Evolutionary conservation across 176 grass and related monocot species (phyloP).

Genomic region (Juncus inflexus): DNA sequence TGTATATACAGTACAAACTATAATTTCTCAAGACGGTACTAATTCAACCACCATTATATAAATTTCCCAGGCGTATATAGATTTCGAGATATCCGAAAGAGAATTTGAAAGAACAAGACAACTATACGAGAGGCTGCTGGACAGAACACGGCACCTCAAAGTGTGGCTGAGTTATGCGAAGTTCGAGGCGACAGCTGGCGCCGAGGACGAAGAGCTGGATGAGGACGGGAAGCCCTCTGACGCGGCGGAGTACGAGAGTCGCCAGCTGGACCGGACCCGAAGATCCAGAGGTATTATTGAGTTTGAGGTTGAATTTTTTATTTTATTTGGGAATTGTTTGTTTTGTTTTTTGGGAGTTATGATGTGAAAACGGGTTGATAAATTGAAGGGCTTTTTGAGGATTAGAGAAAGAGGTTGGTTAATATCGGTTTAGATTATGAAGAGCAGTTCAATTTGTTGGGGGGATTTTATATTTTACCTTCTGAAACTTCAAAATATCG

Average conservation of each 20-base stretch:
- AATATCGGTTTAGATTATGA: too few relatives aligned
- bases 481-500: too few relatives aligned
- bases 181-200: conserved; percentile 70
- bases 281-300: conserved; percentile 52
- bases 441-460: too few relatives aligned
- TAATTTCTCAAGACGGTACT: too few relatives aligned
- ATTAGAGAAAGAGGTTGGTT: too few relatives aligned
- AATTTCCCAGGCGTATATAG: conserved; percentile 57
- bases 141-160: conserved; percentile 84
- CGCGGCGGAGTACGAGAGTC: conserved; percentile 20
- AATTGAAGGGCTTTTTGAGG: too few relatives aligned
- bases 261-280: conserved; percentile 34
- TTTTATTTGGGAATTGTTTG: conserved; percentile 13
- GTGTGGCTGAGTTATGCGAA: conserved; percentile 94
- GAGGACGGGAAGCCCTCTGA: conserved; percentile 41
- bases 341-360: background rate
- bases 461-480: too few relatives aligned
- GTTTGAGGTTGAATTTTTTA: background rate
- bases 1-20: too few relatives aligned
- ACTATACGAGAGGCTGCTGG: conserved; percentile 75
- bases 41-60: too few relatives aligned
- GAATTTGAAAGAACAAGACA: conserved; percentile 65
- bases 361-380: too few relatives aligned
- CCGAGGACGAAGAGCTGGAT: conserved; percentile 34
- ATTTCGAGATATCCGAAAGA: conserved; percentile 80